A percentile compares a stretch with the other conserved stretches of the same genome.
Conservation (phyloP, 176 grass and related monocot genomes). For the Ensete glaucum region DNA sequence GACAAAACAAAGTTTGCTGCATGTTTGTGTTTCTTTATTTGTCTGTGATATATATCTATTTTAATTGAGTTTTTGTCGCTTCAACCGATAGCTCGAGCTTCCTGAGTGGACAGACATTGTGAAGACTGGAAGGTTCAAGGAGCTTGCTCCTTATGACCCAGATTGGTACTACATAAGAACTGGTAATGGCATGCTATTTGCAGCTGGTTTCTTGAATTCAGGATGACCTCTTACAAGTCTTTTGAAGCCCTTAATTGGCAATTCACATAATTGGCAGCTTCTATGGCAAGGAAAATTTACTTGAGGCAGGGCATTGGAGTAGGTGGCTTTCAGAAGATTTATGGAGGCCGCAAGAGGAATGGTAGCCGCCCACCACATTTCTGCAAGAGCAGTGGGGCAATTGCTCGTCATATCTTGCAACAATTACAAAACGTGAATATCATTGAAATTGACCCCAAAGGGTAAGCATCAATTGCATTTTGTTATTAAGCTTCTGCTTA, state of each 20-base stretch:
- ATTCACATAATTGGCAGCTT: neutral
- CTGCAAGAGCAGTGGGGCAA: slow-evolving; percentile 13
- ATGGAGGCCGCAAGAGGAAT: slow-evolving; percentile 12
- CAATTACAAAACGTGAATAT: slow-evolving; percentile 1
- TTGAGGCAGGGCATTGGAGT: slow-evolving; percentile 11
- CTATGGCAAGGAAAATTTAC: slow-evolving; percentile 12
- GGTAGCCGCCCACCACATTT: slow-evolving; percentile 15
- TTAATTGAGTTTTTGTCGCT: neutral
- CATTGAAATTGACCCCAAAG: slow-evolving; percentile 10
- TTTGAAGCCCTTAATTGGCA: neutral
- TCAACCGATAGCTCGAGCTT: slow-evolving; percentile 1
- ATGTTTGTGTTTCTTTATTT: neutral
- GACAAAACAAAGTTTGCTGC: neutral
- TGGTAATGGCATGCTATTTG: neutral
- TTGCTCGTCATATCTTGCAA: neutral
- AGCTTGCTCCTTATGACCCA: slow-evolving; percentile 8
- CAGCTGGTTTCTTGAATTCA: neutral
- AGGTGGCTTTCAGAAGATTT: slow-evolving; percentile 9
- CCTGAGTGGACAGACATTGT: slow-evolving; percentile 8
- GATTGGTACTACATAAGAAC: slow-evolving; percentile 11
- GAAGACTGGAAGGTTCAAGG: slow-evolving; percentile 9
- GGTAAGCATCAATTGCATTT: neutral
- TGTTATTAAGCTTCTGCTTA: neutral
- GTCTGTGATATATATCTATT: neutral
- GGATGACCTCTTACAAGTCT: neutral